These are phyloP conservation scores for Nemania diffusa DNA, from an alignment of 2,329 filamentous ascomycete genomes.

Conservation along the genomic window DNA sequence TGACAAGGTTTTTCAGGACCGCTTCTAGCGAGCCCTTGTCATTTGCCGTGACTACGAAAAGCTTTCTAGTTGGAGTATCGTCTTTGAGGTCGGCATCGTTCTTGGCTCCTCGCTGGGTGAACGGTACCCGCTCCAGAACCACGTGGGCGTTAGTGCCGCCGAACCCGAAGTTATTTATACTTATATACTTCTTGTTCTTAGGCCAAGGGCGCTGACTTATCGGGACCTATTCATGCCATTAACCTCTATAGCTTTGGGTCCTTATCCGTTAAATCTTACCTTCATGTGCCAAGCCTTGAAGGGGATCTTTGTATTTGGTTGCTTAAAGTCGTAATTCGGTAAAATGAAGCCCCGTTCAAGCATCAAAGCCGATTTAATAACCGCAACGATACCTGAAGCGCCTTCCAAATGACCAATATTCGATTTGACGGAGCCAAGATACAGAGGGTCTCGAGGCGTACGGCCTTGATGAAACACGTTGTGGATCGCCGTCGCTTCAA, in stretches of 20 bases:
- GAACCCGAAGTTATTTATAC: conserved; percentile 51
- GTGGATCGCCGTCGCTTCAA: conserved; percentile 62
- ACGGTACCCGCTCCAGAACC: conserved; percentile 50
- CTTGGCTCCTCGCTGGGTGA: conserved; percentile 46
- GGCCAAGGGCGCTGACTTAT: conserved; percentile 58
- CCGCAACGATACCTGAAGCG: conserved; percentile 60
- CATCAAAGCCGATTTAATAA: conserved; percentile 64
- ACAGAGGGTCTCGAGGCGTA: conserved; percentile 55
- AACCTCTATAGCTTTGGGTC: neutral
- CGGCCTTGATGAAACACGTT: conserved; percentile 56
- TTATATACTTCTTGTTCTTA: conserved; percentile 60
- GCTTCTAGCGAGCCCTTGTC: conserved; percentile 53
- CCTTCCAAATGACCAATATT: conserved; percentile 65
- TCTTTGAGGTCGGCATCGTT: conserved; percentile 51
- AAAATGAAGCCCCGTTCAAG: conserved; percentile 62
- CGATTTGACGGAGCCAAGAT: conserved; percentile 61
- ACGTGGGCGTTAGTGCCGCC: conserved; percentile 49
- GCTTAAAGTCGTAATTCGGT: conserved; percentile 62
- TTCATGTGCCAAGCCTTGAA: conserved; percentile 62
- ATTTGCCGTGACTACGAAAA: conserved; percentile 58
- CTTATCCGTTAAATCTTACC: conserved; percentile 31
- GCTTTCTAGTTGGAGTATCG: conserved; percentile 48
- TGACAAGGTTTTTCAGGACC: conserved; percentile 53
- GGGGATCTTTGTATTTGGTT: conserved; percentile 60
- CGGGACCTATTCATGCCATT: conserved; percentile 51